Evolutionary conservation across 192 early-diverging fungal species (phyloP).

Genomic region (Ambispora gerdemannii): DNA sequence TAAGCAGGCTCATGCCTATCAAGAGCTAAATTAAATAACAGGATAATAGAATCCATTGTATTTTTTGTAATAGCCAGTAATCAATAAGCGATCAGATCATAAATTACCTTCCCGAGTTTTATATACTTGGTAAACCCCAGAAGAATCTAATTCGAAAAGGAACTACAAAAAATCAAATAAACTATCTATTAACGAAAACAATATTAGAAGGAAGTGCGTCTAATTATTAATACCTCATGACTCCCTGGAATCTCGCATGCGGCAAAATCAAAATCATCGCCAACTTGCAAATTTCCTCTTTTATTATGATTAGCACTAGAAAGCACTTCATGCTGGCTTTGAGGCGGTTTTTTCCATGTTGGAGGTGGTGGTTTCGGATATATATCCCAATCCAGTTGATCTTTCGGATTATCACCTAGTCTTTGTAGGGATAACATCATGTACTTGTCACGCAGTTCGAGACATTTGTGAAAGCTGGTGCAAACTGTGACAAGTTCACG

Average conservation of each 20-base stretch:
- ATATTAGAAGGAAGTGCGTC: background rate
- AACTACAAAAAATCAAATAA: slow-evolving; percentile 23
- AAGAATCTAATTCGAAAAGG: slow-evolving; percentile 50
- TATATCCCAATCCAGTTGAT: slow-evolving; percentile 72
- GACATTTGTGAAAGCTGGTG: slow-evolving; percentile 63
- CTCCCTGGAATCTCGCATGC: slow-evolving; percentile 33
- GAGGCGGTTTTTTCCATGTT: slow-evolving; percentile 50
- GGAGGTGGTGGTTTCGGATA: slow-evolving; percentile 83
- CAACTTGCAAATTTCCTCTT: slow-evolving; percentile 37
- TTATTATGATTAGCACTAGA: slow-evolving; percentile 21
- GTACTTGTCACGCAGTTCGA: slow-evolving; percentile 80
- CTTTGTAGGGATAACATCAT: slow-evolving; percentile 71
- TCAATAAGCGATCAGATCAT: background rate
- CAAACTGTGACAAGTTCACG: slow-evolving; percentile 62
- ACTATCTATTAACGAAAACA: background rate
- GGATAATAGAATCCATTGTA: background rate
- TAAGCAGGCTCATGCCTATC: slow-evolving; percentile 36
- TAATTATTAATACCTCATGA: slow-evolving; percentile 33
- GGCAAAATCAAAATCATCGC: slow-evolving; percentile 39
- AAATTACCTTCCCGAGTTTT: slow-evolving; percentile 3
- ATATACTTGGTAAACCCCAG: slow-evolving; percentile 65
- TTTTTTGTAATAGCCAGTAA: no score
- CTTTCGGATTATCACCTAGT: slow-evolving; percentile 80
- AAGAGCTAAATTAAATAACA: slow-evolving; percentile 29
- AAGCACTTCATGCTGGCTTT: slow-evolving; percentile 22